These are phyloP conservation scores for Kodamaea jinghongensis DNA, from an alignment of 805 yeast genomes.

Conservation along the genomic window DNA sequence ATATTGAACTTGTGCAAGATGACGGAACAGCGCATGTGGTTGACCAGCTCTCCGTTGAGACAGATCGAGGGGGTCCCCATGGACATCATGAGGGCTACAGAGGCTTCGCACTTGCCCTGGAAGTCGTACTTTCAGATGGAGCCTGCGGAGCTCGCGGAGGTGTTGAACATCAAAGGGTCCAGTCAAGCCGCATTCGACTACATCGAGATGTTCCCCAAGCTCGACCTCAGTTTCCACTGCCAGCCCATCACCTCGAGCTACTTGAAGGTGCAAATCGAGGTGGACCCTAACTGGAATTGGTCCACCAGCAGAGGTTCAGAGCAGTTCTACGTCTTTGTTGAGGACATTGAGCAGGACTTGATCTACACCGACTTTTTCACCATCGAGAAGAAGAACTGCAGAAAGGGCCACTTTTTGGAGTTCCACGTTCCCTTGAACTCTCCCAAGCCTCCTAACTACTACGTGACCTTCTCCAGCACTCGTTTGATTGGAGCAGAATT, in stretches of 20 bases:
- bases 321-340: slow-evolving; percentile 67
- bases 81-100: slow-evolving; percentile 71
- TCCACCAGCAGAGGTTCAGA: slow-evolving; percentile 62
- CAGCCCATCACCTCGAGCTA: slow-evolving; percentile 78
- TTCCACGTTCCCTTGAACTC: slow-evolving; percentile 60
- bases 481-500: slow-evolving; percentile 79
- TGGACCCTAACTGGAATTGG: slow-evolving; percentile 80
- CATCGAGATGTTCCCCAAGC: slow-evolving; percentile 69
- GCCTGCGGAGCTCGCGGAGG: slow-evolving; percentile 79
- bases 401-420: slow-evolving; percentile 55
- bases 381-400: slow-evolving; percentile 49
- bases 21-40: slow-evolving; percentile 83
- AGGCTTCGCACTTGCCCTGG: slow-evolving; percentile 83
- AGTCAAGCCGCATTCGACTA: slow-evolving; percentile 60
- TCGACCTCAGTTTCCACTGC: slow-evolving; percentile 55
- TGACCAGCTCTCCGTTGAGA: slow-evolving; percentile 77
- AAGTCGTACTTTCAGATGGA: slow-evolving; percentile 65
- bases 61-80: slow-evolving; percentile 72
- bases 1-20: slow-evolving; percentile 70
- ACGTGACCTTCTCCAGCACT: slow-evolving; percentile 71
- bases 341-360: slow-evolving; percentile 82
- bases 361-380: slow-evolving; percentile 56
- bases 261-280: slow-evolving; percentile 61
- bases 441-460: slow-evolving; percentile 67
- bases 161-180: slow-evolving; percentile 65